Conservation (phyloP, 495 filamentous ascomycete genomes). For the Penicillium herquei region DNA sequence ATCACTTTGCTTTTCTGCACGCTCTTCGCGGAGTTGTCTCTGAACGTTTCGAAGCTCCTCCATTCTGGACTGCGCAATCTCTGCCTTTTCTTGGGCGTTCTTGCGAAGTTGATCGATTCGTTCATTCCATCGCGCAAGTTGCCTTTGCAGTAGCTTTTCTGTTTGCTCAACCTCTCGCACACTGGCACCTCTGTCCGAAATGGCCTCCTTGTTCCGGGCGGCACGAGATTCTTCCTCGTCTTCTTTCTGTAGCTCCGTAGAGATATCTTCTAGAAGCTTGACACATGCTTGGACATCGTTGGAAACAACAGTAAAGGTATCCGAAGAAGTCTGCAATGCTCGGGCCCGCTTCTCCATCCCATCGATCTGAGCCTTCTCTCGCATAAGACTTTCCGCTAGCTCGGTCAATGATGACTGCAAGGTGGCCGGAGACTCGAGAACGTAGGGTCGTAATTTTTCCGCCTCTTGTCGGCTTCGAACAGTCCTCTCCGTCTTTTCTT, state of each 20-base stretch:
- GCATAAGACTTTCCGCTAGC: conserved; percentile 68
- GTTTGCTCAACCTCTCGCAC: conserved; percentile 87
- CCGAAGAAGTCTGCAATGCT: conserved; percentile 86
- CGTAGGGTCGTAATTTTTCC: conserved; percentile 86
- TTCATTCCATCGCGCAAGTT: conserved; percentile 78
- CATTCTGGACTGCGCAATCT: conserved; percentile 79
- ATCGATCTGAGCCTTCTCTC: conserved; percentile 82
- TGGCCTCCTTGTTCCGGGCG: conserved; percentile 75
- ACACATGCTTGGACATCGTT: conserved; percentile 82
- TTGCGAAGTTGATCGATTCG: conserved; percentile 77
- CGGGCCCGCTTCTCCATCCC: conserved; percentile 78
- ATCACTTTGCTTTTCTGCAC: conserved; percentile 77
- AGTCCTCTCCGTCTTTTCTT: conserved; percentile 71
- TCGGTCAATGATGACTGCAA: conserved; percentile 81
- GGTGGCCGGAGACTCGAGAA: conserved; percentile 78
- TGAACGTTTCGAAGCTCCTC: conserved; percentile 83
- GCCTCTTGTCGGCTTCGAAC: conserved; percentile 68
- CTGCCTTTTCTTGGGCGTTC: conserved; percentile 76
- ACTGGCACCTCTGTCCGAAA: conserved; percentile 81
- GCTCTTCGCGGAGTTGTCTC: conserved; percentile 77
- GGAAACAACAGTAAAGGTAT: conserved; percentile 80
- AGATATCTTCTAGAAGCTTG: conserved; percentile 85
- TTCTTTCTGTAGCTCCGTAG: conserved; percentile 78
- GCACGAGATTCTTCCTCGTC: conserved; percentile 83
- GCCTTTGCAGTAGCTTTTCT: conserved; percentile 78